Evolutionary conservation across 1,284 basidiomycete genomes (phyloP), one percentile per base, ranked within the genome.

Genomic region (Malassezia globosa): DNA sequence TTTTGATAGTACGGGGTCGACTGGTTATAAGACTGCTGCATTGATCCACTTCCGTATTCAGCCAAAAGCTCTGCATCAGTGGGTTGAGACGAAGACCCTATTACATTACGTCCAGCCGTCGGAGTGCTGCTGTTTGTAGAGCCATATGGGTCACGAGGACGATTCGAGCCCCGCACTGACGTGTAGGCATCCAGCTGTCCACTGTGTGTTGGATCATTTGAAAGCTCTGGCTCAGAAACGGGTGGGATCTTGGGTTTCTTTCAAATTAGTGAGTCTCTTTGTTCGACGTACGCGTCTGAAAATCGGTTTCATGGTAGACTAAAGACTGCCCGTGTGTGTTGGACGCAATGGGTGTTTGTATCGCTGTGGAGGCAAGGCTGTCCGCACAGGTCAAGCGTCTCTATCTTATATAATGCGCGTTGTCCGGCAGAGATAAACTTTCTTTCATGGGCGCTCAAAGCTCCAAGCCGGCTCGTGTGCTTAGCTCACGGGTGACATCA

Each of bases 11-110:
- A n/a, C 58, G 26, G 58, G 54, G 13, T 10, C 35, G 35, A 10
- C 3, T 8, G n/a, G 10, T 18, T 14, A 10, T 14, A 21, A 5
- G 31, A 22, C 1, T 27, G 21, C 31, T 6, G 41, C 27, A 18
- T 18, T 4, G 54, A 33, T 14, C 55, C 65, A n/a, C 54, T 50
- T 11, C 66, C 66, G 43, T 69, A 69, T 37, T 69, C 66, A 13
- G 63, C 66, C 26, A 66, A 58, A 11, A 68, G 54, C 29, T 69
- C 64, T 4, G 55, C 59, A 11, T 61, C 59, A 24, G 27, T 51
- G 5, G 50, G 44, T 22, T 33, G 18, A n/a, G 25, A 16, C 2
- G 18, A 33, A 2, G 22, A n/a, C 29, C 10, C 29, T 31, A n/a
- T n/a, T 8, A 8, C 29, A n/a, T n/a, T 31, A 11, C 29, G 29